Conservation (phyloP, 1,284 basidiomycete species). For the Rhizoctonia solani region DNA sequence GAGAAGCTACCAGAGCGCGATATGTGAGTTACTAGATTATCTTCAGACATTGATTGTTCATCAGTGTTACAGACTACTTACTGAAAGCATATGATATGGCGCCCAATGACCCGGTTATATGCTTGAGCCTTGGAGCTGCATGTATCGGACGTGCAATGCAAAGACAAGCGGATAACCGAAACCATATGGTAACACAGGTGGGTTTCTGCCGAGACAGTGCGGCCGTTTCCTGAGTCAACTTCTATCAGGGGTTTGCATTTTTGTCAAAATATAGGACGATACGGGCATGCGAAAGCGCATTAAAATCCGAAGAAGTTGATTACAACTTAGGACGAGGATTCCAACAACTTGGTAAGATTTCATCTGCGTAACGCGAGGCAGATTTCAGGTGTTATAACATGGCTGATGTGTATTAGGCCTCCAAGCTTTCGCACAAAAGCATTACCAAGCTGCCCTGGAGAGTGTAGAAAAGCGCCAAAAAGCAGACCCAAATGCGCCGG, state of each 20-base stretch:
- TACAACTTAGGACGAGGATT: constrained; percentile 92
- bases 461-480: constrained; percentile 55
- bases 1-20: constrained; percentile 86
- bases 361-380: neutral
- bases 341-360: constrained; percentile 77
- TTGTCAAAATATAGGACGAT: constrained; percentile 73
- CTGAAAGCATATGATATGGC: constrained; percentile 85
- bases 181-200: constrained; percentile 82
- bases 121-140: constrained; percentile 78
- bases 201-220: neutral
- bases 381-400: constrained; percentile 3
- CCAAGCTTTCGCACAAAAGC: constrained; percentile 75
- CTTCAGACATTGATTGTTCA: constrained; percentile 2
- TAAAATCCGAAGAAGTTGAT: constrained; percentile 73
- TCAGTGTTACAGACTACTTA: constrained; percentile 76
- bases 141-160: constrained; percentile 90
- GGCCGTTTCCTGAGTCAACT: neutral
- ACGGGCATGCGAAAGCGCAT: constrained; percentile 50
- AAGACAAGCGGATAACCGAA: constrained; percentile 90
- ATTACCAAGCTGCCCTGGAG: constrained; percentile 77
- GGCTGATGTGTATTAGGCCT: constrained; percentile 57
- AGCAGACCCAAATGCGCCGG: constrained; percentile 37
- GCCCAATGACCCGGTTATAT: constrained; percentile 83
- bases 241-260: constrained; percentile 75
- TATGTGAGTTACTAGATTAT: constrained; percentile 64